Percentiles rank a stretch among this genome's conserved stretches.
These are phyloP conservation scores for Berkeleyomyces rouxiae DNA, from an alignment of 2,329 filamentous ascomycete genomes.

Conservation along the genomic window DNA sequence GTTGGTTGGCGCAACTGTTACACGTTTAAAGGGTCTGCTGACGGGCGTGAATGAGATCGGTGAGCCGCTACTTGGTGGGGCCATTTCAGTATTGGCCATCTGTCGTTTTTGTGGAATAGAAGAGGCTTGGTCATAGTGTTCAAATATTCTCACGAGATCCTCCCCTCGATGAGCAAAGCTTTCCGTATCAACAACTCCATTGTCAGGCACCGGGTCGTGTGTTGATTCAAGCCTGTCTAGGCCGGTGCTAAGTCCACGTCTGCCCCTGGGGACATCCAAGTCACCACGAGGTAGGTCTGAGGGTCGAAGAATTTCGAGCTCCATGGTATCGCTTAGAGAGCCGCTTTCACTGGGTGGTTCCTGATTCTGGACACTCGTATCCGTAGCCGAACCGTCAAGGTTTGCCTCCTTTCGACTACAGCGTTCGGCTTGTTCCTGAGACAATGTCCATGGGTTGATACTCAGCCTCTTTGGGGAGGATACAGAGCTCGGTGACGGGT, in stretches of 20 bases:
- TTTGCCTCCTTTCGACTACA: not conserved
- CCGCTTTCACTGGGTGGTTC: not conserved
- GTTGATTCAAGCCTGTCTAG: not conserved
- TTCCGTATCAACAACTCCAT: not conserved
- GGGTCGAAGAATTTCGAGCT: not conserved
- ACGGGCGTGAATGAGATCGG: not conserved
- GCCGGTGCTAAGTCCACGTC: not conserved
- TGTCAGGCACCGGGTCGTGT: not conserved
- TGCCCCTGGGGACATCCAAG: not conserved
- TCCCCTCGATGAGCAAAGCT: not conserved
- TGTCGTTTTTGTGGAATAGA: not conserved
- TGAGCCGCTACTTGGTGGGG: not conserved
- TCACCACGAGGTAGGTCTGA: not conserved
- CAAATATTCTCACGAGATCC: not conserved
- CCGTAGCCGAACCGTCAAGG: not conserved
- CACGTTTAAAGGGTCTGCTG: not conserved
- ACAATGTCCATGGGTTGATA: conserved; percentile 3
- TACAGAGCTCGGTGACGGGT: not conserved
- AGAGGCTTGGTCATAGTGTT: not conserved
- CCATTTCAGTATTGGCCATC: not conserved
- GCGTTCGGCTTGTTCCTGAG: not conserved
- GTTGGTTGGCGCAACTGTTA: not conserved
- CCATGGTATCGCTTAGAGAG: not conserved
- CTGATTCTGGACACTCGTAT: not conserved
- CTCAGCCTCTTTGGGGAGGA: not conserved